phyloP scores from a whole-genome alignment of 495 filamentous ascomycete genomes.

The Usnea hakonensis region DNA sequence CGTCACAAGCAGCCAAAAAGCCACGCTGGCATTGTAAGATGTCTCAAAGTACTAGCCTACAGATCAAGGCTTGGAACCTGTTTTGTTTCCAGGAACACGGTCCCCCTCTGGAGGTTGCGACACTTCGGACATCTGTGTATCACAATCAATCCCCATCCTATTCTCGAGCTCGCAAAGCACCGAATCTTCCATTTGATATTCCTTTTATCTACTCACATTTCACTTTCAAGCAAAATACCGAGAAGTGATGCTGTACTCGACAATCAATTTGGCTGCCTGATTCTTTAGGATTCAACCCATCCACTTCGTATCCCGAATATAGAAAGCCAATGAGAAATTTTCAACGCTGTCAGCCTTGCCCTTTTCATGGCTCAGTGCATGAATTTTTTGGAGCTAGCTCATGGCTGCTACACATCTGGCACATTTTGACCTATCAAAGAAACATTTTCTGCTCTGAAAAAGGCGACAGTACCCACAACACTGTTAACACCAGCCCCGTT shows the following conservation, averaged over 20 bases:
- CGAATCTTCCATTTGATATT: background rate
- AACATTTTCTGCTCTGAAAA: background rate
- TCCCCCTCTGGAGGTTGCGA: background rate
- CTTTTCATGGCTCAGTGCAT: background rate
- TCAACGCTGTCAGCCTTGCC: background rate
- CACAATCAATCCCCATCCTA: background rate
- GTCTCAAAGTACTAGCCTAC: background rate
- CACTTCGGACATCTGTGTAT: background rate
- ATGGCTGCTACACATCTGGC: background rate
- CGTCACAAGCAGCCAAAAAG: background rate
- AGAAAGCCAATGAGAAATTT: background rate
- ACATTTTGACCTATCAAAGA: background rate
- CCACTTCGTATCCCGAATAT: background rate
- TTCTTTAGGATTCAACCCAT: background rate
- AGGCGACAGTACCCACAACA: background rate
- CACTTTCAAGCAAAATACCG: too few species aligned
- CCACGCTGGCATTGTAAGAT: background rate
- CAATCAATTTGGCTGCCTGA: background rate
- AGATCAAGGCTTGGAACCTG: background rate
- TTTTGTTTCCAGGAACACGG: background rate
- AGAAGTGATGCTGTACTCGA: background rate
- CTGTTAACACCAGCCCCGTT: background rate
- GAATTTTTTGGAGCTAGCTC: background rate
- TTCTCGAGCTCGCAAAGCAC: background rate
- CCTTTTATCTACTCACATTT: background rate